phyloP scores from a whole-genome alignment of 75 land plant genomes.

The Selaginella moellendorffii region DNA sequence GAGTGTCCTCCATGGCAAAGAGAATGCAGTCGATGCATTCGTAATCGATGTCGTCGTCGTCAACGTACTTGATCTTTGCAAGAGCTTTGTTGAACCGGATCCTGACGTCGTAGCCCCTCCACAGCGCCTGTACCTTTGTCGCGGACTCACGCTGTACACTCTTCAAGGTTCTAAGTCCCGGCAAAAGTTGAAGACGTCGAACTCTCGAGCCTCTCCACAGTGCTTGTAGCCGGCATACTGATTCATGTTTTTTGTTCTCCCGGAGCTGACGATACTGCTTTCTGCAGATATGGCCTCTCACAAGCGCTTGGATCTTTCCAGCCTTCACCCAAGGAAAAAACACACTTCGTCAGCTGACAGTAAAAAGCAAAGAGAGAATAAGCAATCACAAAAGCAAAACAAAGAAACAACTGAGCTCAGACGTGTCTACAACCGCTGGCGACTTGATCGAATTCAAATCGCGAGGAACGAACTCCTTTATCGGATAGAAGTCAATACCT shows the following conservation, averaged over 20 bases:
- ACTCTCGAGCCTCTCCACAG: not conserved
- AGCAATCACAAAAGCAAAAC: too few species aligned
- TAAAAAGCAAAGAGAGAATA: too few species aligned
- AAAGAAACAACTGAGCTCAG: too few species aligned
- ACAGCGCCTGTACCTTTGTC: not conserved
- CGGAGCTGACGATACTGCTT: not conserved
- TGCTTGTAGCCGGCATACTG: not conserved
- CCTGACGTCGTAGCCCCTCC: not conserved
- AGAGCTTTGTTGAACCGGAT: not conserved
- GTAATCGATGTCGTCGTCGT: not conserved
- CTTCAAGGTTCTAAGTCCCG: not conserved
- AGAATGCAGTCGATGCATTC: not conserved
- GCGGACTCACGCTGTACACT: not conserved
- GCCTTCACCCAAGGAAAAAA: too few species aligned
- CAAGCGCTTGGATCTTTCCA: not conserved
- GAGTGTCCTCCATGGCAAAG: not conserved
- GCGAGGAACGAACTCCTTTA: too few species aligned
- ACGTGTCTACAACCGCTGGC: too few species aligned
- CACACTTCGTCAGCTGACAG: too few species aligned
- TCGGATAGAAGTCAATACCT: too few species aligned
- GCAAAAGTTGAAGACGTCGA: not conserved
- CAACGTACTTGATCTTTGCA: not conserved
- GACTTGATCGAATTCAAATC: too few species aligned
- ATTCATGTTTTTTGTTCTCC: too few species aligned
- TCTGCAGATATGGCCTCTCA: not conserved